Evolutionary conservation across 768 basidiomycete species (phyloP).

Genomic region (Boletus rubroflammeus): DNA sequence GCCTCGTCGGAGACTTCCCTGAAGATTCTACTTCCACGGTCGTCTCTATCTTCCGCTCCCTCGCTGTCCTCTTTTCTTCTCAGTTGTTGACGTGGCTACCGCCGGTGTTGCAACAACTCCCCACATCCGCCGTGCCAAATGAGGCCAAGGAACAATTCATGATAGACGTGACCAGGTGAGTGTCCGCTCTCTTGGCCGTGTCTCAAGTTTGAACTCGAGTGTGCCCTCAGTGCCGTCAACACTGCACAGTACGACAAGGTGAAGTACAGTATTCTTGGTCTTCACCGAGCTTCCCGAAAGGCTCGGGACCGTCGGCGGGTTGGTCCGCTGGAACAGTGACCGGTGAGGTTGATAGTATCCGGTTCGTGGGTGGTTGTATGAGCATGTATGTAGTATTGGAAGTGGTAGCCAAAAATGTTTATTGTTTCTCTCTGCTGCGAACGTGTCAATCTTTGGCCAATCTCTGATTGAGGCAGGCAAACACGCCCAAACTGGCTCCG

Average conservation of each 20-base stretch:
- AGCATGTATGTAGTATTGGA: slow-evolving; percentile 17
- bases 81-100: slow-evolving; percentile 74
- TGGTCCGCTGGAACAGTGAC: slow-evolving; percentile 28
- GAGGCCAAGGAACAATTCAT: slow-evolving; percentile 72
- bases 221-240: slow-evolving; percentile 54
- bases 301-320: slow-evolving; percentile 58
- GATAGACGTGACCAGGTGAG: slow-evolving; percentile 70
- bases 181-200: slow-evolving; percentile 12
- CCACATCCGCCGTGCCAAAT: slow-evolving; percentile 54
- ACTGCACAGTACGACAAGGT: slow-evolving; percentile 71
- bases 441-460: neutral
- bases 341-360: neutral
- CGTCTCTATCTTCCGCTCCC: slow-evolving; percentile 70
- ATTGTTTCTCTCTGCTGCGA: slow-evolving; percentile 1
- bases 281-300: slow-evolving; percentile 74
- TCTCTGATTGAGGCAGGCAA: slow-evolving; percentile 9
- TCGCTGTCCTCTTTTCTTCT: slow-evolving; percentile 63
- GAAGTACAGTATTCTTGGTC: slow-evolving; percentile 67
- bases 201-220: neutral
- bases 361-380: slow-evolving; percentile 1
- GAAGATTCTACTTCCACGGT: slow-evolving; percentile 76
- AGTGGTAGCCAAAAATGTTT: slow-evolving; percentile 17
- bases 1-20: slow-evolving; percentile 84
- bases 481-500: slow-evolving; percentile 25
- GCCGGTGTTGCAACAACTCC: slow-evolving; percentile 65